Percentiles rank a stretch among this genome's conserved stretches.
phyloP scores from a whole-genome alignment of 2,329 filamentous ascomycete species.

The Aureobasidium sp. region DNA sequence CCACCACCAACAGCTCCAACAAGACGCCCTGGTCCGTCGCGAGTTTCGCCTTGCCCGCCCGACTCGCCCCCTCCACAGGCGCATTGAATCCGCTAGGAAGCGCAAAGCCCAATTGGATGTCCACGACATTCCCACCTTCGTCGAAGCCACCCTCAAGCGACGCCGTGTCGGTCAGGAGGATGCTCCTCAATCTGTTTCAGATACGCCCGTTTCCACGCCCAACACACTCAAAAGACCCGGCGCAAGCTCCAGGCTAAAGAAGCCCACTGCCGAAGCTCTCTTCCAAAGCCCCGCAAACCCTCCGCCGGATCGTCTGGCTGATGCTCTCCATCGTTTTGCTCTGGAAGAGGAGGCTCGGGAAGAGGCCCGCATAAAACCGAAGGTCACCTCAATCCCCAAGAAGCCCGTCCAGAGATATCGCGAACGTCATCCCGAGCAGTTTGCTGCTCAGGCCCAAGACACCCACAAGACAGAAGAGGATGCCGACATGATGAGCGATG shows the following conservation, averaged over 20 bases:
- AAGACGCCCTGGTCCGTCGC: slow-evolving; percentile 2
- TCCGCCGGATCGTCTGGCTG: slow-evolving; percentile 15
- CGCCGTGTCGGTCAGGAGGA: background rate
- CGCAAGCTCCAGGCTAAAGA: slow-evolving; percentile 9
- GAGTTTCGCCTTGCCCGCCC: slow-evolving; percentile 11
- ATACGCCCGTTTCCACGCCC: background rate
- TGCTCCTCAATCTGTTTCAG: background rate
- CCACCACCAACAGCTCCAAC: background rate
- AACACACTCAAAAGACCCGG: slow-evolving; percentile 14
- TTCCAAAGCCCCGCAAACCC: slow-evolving; percentile 14
- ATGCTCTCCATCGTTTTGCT: slow-evolving; percentile 12
- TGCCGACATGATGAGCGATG: slow-evolving; percentile 34
- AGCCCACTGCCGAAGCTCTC: slow-evolving; percentile 9
- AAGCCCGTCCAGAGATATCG: slow-evolving; percentile 26
- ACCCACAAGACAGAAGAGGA: slow-evolving; percentile 22
- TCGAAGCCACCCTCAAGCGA: slow-evolving; percentile 12
- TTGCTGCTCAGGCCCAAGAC: background rate
- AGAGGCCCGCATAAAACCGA: slow-evolving; percentile 22
- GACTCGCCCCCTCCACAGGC: slow-evolving; percentile 1
- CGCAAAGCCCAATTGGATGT: slow-evolving; percentile 6
- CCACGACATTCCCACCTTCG: slow-evolving; percentile 16
- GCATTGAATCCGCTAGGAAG: slow-evolving; percentile 9
- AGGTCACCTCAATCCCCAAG: slow-evolving; percentile 24
- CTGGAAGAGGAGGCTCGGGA: slow-evolving; percentile 14
- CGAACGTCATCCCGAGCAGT: slow-evolving; percentile 23